These are phyloP conservation scores for Coemansia sp. DNA, from an alignment of 192 early-diverging fungal genomes.

Conservation along the genomic window DNA sequence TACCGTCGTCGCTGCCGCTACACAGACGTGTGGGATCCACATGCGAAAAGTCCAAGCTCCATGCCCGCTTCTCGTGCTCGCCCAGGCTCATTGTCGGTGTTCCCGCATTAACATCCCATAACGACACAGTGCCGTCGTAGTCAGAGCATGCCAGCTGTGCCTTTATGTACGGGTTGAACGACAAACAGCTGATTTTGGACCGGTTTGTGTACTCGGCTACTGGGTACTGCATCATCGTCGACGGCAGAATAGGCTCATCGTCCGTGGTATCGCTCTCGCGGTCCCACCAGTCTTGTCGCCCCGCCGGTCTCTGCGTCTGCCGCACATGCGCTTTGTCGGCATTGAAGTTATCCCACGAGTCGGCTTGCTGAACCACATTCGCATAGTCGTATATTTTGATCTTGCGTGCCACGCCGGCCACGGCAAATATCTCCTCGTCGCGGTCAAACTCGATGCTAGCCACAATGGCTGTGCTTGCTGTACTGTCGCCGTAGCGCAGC, in stretches of 20 bases:
- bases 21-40: constrained; percentile 77
- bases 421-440: constrained; percentile 92
- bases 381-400: constrained; percentile 92
- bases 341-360: constrained; percentile 40
- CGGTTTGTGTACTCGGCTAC: constrained; percentile 72
- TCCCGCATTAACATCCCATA: constrained; percentile 85
- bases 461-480: constrained; percentile 74
- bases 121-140: constrained; percentile 85
- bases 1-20: constrained; percentile 90
- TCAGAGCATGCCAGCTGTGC: constrained; percentile 84
- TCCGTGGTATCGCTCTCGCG: constrained; percentile 27
- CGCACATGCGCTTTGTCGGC: constrained; percentile 16
- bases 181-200: constrained; percentile 91
- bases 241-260: constrained; percentile 32
- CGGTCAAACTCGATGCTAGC: constrained; percentile 92
- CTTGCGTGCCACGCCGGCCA: constrained; percentile 86
- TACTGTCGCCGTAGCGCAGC: constrained; percentile 77
- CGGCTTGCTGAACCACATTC: constrained; percentile 51
- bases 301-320: constrained; percentile 13
- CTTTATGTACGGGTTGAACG: constrained; percentile 88
- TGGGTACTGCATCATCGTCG: constrained; percentile 71
- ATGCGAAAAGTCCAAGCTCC: constrained; percentile 86
- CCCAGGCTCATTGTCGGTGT: constrained; percentile 63
- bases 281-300: constrained; percentile 52
- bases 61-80: constrained; percentile 91